These are phyloP conservation scores for Trypanosomatidae sp. DNA, from an alignment of 208 protist species.

Conservation along the genomic window DNA sequence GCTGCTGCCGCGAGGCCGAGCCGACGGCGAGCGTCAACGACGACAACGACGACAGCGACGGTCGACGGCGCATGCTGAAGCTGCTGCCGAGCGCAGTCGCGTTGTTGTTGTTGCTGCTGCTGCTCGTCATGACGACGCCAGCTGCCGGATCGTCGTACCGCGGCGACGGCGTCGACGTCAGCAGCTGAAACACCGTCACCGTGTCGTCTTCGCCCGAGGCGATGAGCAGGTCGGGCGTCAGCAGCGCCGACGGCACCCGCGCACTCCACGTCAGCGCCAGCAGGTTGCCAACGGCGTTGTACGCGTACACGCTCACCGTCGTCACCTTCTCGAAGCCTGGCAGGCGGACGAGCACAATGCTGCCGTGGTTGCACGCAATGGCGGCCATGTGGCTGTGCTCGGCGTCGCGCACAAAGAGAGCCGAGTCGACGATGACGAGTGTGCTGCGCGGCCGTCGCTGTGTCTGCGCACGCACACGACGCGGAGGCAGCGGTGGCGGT, in stretches of 20 bases:
- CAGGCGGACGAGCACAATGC: slow-evolving; percentile 34
- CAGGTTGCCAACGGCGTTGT: slow-evolving; percentile 55
- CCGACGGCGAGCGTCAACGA: too few species aligned
- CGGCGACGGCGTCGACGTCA: slow-evolving; percentile 1
- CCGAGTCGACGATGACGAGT: slow-evolving; percentile 15
- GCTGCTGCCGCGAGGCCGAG: too few species aligned
- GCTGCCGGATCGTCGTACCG: too few species aligned
- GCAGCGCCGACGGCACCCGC: slow-evolving; percentile 11
- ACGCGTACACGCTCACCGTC: slow-evolving; percentile 26
- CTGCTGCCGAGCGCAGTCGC: background rate
- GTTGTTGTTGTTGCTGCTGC: slow-evolving; percentile 6
- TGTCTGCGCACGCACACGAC: too few species aligned
- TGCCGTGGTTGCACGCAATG: slow-evolving; percentile 45
- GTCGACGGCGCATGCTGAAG: too few species aligned
- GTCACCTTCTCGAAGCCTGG: slow-evolving; percentile 35
- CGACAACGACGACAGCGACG: too few species aligned
- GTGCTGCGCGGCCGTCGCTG: slow-evolving; percentile 1
- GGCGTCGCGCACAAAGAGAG: slow-evolving; percentile 31
- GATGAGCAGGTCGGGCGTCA: slow-evolving; percentile 50
- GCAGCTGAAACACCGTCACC: slow-evolving; percentile 52
- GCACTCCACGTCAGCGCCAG: slow-evolving; percentile 47
- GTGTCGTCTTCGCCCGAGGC: slow-evolving; percentile 68
- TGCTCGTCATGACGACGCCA: too few species aligned
- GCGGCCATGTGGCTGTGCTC: slow-evolving; percentile 45
- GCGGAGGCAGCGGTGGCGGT: too few species aligned